These are phyloP conservation scores for Populus simonii DNA, from an alignment of 345 rosid species.

Conservation along the genomic window DNA sequence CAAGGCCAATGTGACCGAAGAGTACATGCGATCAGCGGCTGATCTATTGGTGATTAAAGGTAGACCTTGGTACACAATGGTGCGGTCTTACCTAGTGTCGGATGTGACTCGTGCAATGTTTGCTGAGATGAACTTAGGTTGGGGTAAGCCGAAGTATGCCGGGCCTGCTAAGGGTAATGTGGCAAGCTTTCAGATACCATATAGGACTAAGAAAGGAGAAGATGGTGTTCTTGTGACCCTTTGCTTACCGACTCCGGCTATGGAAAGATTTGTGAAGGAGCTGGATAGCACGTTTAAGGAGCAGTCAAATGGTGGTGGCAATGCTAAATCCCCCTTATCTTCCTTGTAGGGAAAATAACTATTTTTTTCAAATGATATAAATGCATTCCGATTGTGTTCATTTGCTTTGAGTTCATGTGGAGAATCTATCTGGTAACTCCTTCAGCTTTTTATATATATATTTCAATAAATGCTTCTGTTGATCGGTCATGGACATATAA, in stretches of 20 bases:
- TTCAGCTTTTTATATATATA: too few relatives aligned
- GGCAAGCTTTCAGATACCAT: constrained; percentile 3
- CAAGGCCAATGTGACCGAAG: constrained; percentile 19
- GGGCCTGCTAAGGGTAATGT: constrained; percentile 12
- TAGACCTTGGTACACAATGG: constrained; percentile 14
- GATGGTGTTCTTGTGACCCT: constrained; percentile 10
- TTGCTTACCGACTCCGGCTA: constrained; percentile 16
- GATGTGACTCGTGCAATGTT: not conserved
- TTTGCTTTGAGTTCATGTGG: too few relatives aligned
- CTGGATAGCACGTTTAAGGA: constrained; percentile 3
- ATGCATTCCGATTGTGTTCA: too few relatives aligned
- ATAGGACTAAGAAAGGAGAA: constrained; percentile 11
- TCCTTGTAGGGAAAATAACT: not conserved
- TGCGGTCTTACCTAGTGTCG: constrained; percentile 14
- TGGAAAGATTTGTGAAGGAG: constrained; percentile 19
- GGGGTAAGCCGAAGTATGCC: constrained; percentile 14
- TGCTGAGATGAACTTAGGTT: constrained; percentile 20
- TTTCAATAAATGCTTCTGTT: too few relatives aligned
- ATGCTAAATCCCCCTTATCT: not conserved
- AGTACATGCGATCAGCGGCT: constrained; percentile 22
- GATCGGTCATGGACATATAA: too few relatives aligned
- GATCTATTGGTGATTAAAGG: constrained; percentile 15
- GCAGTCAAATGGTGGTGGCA: not conserved
- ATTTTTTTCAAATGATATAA: too few relatives aligned
- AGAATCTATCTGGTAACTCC: too few relatives aligned